These are phyloP conservation scores for Phialophora macrospora DNA, from an alignment of 2,329 filamentous ascomycete genomes.

Conservation along the genomic window DNA sequence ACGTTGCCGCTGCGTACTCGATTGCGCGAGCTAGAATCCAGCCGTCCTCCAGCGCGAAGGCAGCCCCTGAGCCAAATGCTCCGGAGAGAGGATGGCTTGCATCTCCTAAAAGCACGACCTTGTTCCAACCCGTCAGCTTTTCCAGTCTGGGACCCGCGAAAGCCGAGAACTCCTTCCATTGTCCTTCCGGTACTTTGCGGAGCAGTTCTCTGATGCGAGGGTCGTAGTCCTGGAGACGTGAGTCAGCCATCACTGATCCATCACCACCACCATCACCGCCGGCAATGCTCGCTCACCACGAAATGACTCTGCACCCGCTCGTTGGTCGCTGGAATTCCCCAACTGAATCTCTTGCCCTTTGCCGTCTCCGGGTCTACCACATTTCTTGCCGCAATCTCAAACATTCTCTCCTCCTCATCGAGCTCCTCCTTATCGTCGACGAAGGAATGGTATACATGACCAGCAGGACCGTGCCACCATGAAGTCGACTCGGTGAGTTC, in stretches of 20 bases:
- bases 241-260: background rate
- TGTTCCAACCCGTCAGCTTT: slow-evolving; percentile 50
- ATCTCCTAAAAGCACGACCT: slow-evolving; percentile 60
- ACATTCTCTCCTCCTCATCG: slow-evolving; percentile 41
- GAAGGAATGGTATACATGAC: slow-evolving; percentile 51
- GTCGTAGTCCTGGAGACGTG: slow-evolving; percentile 47
- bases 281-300: slow-evolving; percentile 34
- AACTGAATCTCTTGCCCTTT: slow-evolving; percentile 33
- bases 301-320: slow-evolving; percentile 45
- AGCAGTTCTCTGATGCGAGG: slow-evolving; percentile 50
- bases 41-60: slow-evolving; percentile 54
- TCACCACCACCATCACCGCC: background rate
- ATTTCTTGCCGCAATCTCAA: slow-evolving; percentile 49
- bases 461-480: slow-evolving; percentile 53
- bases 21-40: slow-evolving; percentile 51
- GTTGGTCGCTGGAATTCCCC: slow-evolving; percentile 38
- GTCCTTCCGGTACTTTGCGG: slow-evolving; percentile 45
- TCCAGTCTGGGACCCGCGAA: slow-evolving; percentile 55
- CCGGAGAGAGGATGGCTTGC: slow-evolving; percentile 61
- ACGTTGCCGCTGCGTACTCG: slow-evolving; percentile 35
- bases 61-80: slow-evolving; percentile 53
- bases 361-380: slow-evolving; percentile 41
- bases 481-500: slow-evolving; percentile 44
- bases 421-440: slow-evolving; percentile 44
- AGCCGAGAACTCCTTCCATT: slow-evolving; percentile 56